Conservation (phyloP, 495 filamentous ascomycete genomes). For the Articulospora tetracladia region DNA sequence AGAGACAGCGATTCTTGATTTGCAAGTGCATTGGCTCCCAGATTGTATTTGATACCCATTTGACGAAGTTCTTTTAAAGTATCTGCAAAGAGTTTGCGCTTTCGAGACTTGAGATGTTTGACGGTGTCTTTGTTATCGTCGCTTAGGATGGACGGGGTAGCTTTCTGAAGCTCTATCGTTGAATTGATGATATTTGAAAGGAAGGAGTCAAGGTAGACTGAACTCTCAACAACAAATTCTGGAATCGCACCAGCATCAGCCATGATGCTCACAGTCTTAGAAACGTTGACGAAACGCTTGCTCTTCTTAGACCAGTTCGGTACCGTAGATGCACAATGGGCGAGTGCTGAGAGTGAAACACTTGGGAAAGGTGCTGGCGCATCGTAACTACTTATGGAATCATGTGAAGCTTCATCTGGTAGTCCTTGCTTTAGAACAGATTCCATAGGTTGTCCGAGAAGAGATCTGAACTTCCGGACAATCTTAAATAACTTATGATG, state of each 20-base stretch:
- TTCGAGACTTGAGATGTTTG: conserved; percentile 83
- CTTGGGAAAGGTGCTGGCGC: conserved; percentile 18
- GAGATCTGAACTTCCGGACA: conserved; percentile 78
- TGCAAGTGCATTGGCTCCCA: conserved; percentile 61
- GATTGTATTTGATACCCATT: conserved; percentile 85
- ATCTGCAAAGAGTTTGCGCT: conserved; percentile 88
- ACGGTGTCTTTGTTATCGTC: conserved; percentile 79
- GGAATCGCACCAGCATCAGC: conserved; percentile 48
- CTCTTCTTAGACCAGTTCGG: conserved; percentile 57
- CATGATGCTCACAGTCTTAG: conserved; percentile 63
- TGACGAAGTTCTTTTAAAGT: conserved; percentile 73
- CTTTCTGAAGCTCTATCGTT: conserved; percentile 68
- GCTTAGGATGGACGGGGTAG: conserved; percentile 71
- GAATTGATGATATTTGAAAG: conserved; percentile 59
- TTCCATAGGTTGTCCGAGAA: conserved; percentile 69
- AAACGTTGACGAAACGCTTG: conserved; percentile 64
- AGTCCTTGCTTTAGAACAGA: conserved; percentile 61
- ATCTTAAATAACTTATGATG: conserved; percentile 89
- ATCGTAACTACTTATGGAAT: conserved; percentile 16
- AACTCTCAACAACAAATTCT: conserved; percentile 47
- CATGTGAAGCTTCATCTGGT: conserved; percentile 41
- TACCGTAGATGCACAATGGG: conserved; percentile 47
- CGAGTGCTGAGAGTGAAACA: conserved; percentile 40
- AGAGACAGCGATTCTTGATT: conserved; percentile 66
- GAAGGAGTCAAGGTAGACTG: conserved; percentile 62